A percentile compares a stretch with the other conserved stretches of the same genome.
phyloP scores from a whole-genome alignment of 371 early-diverging fungal species.

The Entomophthora muscae region DNA sequence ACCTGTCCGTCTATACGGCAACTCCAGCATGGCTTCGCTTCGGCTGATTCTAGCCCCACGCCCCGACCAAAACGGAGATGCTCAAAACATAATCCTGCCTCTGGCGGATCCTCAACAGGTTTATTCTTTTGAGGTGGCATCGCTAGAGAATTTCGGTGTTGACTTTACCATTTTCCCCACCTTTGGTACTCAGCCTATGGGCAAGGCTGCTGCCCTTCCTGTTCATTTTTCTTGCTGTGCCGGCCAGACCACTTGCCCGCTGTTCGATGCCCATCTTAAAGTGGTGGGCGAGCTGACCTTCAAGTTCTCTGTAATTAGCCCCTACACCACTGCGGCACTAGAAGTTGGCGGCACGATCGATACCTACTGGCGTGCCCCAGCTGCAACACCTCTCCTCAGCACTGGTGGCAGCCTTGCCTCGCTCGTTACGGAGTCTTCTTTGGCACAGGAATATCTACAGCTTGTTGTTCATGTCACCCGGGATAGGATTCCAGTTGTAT shows the following conservation, averaged over 20 bases:
- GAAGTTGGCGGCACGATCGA: constrained; percentile 85
- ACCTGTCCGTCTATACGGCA: constrained; percentile 42
- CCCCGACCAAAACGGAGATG: constrained; percentile 32
- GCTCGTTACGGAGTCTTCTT: constrained; percentile 59
- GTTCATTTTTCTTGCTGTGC: constrained; percentile 35
- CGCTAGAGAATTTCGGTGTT: constrained; percentile 47
- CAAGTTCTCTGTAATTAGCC: constrained; percentile 60
- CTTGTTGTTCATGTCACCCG: constrained; percentile 78
- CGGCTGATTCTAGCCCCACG: constrained; percentile 40
- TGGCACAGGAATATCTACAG: constrained; percentile 60
- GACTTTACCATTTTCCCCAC: constrained; percentile 87
- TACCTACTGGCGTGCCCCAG: constrained; percentile 91
- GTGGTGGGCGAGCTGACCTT: constrained; percentile 80
- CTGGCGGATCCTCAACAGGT: constrained; percentile 59
- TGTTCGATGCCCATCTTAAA: constrained; percentile 71
- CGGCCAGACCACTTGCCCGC: constrained; percentile 35
- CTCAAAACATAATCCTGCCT: constrained; percentile 77
- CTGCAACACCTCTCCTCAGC: constrained; percentile 11
- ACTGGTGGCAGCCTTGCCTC: constrained; percentile 32
- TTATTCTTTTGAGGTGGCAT: constrained; percentile 67
- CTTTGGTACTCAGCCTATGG: constrained; percentile 87
- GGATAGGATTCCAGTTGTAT: constrained; percentile 79
- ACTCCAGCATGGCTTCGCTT: constrained; percentile 40
- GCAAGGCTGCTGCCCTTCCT: constrained; percentile 64
- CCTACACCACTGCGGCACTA: constrained; percentile 68